Percentiles rank a stretch among this genome's conserved stretches.
These are phyloP conservation scores for Debaryomyces sp. DNA, from an alignment of 1,139 yeast genomes.

Conservation along the genomic window DNA sequence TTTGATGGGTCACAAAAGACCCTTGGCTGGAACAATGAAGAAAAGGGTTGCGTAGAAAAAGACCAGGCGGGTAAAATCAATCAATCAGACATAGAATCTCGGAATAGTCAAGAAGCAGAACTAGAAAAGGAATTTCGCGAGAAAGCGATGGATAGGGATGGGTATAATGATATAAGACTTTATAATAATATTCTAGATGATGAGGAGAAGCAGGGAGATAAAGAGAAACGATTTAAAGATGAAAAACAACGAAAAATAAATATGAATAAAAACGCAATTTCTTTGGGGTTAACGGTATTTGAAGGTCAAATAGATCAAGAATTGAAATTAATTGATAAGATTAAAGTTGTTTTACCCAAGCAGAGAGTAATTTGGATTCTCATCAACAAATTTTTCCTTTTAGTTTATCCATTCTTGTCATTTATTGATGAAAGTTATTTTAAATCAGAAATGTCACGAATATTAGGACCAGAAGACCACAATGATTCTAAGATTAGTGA, in stretches of 20 bases:
- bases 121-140: conserved; percentile 23
- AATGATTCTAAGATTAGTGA: conserved; percentile 18
- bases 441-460: conserved; percentile 17
- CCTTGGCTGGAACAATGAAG: neutral
- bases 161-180: conserved; percentile 29
- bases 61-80: neutral
- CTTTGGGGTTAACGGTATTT: conserved; percentile 25
- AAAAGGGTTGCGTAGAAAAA: conserved; percentile 2
- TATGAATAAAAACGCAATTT: conserved; percentile 21
- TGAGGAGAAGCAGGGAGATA: conserved; percentile 7
- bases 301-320: conserved; percentile 26
- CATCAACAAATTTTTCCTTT: conserved; percentile 39
- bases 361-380: conserved; percentile 43
- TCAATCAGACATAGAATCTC: neutral
- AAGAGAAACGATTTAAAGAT: conserved; percentile 11
- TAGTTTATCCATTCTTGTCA: conserved; percentile 46
- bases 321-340: conserved; percentile 22
- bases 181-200: conserved; percentile 17
- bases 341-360: conserved; percentile 34
- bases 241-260: conserved; percentile 7
- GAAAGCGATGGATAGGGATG: conserved; percentile 33
- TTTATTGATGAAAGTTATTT: conserved; percentile 38
- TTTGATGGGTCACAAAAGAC: conserved; percentile 4
- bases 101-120: conserved; percentile 6
- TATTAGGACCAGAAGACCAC: conserved; percentile 27